Evolutionary conservation across 305 asterid species (phyloP), one percentile per base, ranked within the genome.

Genomic region (Solanum chacoense): DNA sequence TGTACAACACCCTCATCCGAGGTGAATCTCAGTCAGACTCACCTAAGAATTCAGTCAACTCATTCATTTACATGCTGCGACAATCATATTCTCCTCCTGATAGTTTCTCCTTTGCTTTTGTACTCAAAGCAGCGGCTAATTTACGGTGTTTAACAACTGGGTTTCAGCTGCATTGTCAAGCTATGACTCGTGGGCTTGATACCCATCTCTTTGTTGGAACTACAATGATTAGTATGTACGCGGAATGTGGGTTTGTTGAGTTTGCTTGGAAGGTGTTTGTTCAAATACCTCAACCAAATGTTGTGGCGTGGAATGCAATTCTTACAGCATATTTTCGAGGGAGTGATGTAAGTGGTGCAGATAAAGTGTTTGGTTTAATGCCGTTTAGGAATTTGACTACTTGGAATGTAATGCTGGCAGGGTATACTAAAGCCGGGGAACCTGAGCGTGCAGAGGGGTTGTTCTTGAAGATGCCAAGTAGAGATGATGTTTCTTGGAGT

Each of bases 1-100:
- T 95, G 98, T 95, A 93, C 93, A 96, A 95, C 91, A 90, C 97
- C 80, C 92, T 96, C 85, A 94, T 96, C 24, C 98, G 98, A n/a
- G 98, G 98, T 29, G 91, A 91, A 85, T 91, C 97, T 8, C 95
- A 94, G 59, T 94, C 98, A 7, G 93, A 92, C 22, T 81, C 90
- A 0, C 98, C 99, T 36, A 91, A 85, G 29, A 38, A 45, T 31
- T 94, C 98, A 10, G 69, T 96, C 88, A 78, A 90, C 75, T 89
- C 89, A 1, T 95, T 95, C 90, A 90, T 91, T 31, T 88, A 83
- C 42, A 91, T 96, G 98, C 92, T 94, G 77, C 85, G 89, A 84
- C 72, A 88, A 88, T 89, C 93, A 76, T 88, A 87, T 22, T 77
- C 87, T 50, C 88, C 87, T 72, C 91, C 93, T 1, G 98, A 95